Conservation (phyloP, 2,329 filamentous ascomycete species). For the Helotiales sp. region DNA sequence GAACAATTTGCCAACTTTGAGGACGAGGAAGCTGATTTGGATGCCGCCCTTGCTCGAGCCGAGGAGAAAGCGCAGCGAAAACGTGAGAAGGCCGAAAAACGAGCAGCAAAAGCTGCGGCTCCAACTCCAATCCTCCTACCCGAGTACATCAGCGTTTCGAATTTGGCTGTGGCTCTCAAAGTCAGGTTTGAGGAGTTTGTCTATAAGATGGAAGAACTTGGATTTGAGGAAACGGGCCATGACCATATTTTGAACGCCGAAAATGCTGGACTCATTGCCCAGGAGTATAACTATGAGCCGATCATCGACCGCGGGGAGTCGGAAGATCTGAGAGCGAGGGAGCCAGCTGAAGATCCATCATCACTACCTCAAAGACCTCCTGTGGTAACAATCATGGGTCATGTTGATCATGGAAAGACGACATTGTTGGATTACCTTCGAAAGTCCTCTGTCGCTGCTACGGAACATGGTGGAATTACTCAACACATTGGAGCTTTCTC, state of each 20-base stretch:
- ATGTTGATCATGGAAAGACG: conserved; percentile 98
- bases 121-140: conserved; percentile 75
- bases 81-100: conserved; percentile 40
- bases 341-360: conserved; percentile 70
- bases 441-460: conserved; percentile 87
- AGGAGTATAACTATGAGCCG: conserved; percentile 92
- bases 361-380: conserved; percentile 77
- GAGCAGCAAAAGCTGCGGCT: conserved; percentile 49
- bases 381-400: conserved; percentile 98
- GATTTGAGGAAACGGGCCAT: conserved; percentile 82
- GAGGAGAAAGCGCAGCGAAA: conserved; percentile 49
- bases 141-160: conserved; percentile 88
- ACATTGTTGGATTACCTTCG: conserved; percentile 93
- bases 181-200: conserved; percentile 75
- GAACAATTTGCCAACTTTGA: conserved; percentile 37
- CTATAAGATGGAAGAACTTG: conserved; percentile 77
- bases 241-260: conserved; percentile 91
- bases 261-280: conserved; percentile 85
- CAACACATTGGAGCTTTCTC: conserved; percentile 99
- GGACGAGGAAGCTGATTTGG: conserved; percentile 41
- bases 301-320: conserved; percentile 69
- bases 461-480: conserved; percentile 95
- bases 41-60: conserved; percentile 45
- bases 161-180: conserved; percentile 76
- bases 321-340: conserved; percentile 74